Evolutionary conservation across 2,329 filamentous ascomycete genomes (phyloP), one percentile per base, ranked within the genome.

Genomic region (Botrytis fragariae): DNA sequence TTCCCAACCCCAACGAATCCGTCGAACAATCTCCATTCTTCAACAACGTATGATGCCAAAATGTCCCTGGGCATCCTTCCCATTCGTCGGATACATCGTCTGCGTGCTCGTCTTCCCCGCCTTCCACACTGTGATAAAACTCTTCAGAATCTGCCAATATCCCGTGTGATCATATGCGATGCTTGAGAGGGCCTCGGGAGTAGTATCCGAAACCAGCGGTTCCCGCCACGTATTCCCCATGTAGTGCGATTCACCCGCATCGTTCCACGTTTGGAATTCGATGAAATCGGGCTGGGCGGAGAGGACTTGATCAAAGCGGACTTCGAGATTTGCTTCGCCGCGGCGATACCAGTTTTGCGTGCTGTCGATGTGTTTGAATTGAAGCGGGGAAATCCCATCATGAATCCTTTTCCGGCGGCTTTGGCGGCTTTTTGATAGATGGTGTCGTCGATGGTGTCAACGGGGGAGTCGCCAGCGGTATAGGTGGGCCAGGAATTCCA

Each of bases 181-280:
- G 18, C 78, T 79, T 44, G 82, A 81, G 2, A 71, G 75, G 4
- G 76, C 75, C 29, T 81, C 81, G 1, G 75, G 68, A 0, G 77
- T 76, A 16, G 74, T 76, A 14, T 74, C 75, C 8, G 75, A 77
- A 4, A 74, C 74, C 63, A 82, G 78, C 0, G 79, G 77, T 51
- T 83, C 82, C 1, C 74, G 73, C 82, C 82, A 84, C 16, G 81
- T 72, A n/a, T 82, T 81, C 0, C 82, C 83, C 74, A 84, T 81
- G 70, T 84, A 84, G 74, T 83, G 82, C 18, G 77, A 77, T 70
- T 84, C 82, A 2, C 82, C 82, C 0, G 79, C 81, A 68, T 84
- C 83, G 67, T 84, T 84, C 82, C 83, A 84, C 22, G 81, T 83
- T 64, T 83, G 81, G 7, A 83, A 76, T 74, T 84, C 80, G 16